Evolutionary conservation across 441 rosid genomes (phyloP), one percentile per base, ranked within the genome.

Genomic region (Pelargonium cotyledonis): DNA sequence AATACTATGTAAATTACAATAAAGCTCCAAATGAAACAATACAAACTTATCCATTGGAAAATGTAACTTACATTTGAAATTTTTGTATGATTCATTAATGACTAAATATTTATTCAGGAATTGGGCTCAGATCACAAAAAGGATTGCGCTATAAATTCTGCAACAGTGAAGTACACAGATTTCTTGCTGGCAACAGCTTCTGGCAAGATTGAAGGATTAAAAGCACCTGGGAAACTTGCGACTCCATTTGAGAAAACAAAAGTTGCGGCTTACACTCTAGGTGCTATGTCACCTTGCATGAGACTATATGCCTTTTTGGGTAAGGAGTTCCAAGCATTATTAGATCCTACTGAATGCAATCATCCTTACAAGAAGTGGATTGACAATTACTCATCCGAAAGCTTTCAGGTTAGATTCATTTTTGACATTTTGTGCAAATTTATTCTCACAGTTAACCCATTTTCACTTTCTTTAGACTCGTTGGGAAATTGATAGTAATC

Each of bases 121-220:
- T 90, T 91, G 97, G 89, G 89, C 67, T 77, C 78, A 63, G 91
- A 87, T 71, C 79, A 80, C 57, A 79, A 77, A 72, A 78, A 84
- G 66, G 92, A 85, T 72, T 73, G 75, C 63, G 68, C 73, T 76
- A 75, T 75, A 72, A 83, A 82, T 76, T 74, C 89, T 63, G 97
- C 97, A 67, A 92, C 97, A 47, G 73, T 76, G 65, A 90, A 74
- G 83, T 90, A 90, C 78, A 90, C 89, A 12, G 91, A 90, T 69
- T 95, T 95, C 81, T 83, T 95, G 82, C 68, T 90, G 73, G 93
- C 97, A 65, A 95, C 99, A 69, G 92, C 97, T 63, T 89, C 96
- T 26, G 83, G 83, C 61, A 77, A 74, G 70, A 74, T 80, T 68
- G 83, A 75, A 65, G 80, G 73, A 67, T 76, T 75, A 78, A 84